Base-by-base conservation (phyloP, 208 protist species). In the Crithidia sp. region DNA sequence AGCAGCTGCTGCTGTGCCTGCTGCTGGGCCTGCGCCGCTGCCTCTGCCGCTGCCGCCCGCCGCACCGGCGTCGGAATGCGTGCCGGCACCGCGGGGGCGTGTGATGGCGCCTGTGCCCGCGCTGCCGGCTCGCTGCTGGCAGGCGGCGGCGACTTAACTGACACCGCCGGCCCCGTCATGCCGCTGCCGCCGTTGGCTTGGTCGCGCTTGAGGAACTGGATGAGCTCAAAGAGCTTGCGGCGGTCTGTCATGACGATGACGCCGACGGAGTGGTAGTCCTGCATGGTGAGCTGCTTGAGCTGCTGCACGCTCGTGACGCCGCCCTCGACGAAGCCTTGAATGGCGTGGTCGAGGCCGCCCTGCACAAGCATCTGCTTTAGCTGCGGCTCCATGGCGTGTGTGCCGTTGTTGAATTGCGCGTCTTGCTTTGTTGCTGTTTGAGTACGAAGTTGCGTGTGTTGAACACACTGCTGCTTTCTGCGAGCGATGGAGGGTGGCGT, bases 191-290 rank as follows among this genome's bases (percentile, higher is more conserved):
- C 57, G 37, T 77, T 67, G 28, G 81, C 58, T 61, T 86, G 83
- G 45, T 93, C 92, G 58, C 90, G 83, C 81, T 96, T 97, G 60
- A 98, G 81, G 36, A 84, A 87, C 71, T 97, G 93, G 67, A 98
- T 98, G 28, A 98, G 83, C 71, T 97, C 92, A 71, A 98, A 98
- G 13, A 98, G 86, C 77, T 97, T 97, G 7, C 93, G 85, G 37
- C 92, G 89, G 82, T 98, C 95, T 3, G 85, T 85, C 90, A 97
- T 97, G 61, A 92, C 88, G 68, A 92, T 92, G 58, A 97, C 84
- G 54, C 95, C 95, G 61, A 98, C 86, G 39, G 89, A 92, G 67
- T 94, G 84, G 73, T 97, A 97, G 71, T 97, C 92, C 69, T 96
- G 91, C 91, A 96, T 94, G 9, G 88, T 96, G 53, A 98, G 88